These are phyloP conservation scores for Ogataea thermomethanolica DNA, from an alignment of 805 yeast genomes.

Conservation along the genomic window DNA sequence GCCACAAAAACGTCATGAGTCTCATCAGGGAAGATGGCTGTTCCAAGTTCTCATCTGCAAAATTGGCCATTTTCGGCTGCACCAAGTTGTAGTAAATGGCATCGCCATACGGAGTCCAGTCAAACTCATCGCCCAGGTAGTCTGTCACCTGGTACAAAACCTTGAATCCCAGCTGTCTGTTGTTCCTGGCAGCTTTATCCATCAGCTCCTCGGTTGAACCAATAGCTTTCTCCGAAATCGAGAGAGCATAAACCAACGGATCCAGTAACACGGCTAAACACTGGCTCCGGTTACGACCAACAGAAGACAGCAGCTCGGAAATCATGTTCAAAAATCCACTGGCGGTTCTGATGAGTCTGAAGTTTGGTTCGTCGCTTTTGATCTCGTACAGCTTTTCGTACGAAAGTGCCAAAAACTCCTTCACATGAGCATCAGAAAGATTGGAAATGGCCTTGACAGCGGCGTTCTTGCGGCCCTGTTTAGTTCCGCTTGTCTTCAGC, in stretches of 20 bases:
- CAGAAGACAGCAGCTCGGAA: conserved; percentile 49
- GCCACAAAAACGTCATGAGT: conserved; percentile 59
- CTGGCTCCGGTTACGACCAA: conserved; percentile 54
- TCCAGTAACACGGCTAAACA: conserved; percentile 49
- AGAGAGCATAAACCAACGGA: conserved; percentile 55
- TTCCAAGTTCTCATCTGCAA: conserved; percentile 75
- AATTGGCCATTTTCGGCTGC: conserved; percentile 60
- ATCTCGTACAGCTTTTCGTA: conserved; percentile 44
- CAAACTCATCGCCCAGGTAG: conserved; percentile 43
- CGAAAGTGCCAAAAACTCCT: conserved; percentile 60
- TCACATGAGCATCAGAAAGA: conserved; percentile 48
- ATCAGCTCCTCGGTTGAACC: conserved; percentile 22
- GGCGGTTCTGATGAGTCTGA: conserved; percentile 43
- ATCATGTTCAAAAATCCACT: conserved; percentile 65
- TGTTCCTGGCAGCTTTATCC: conserved; percentile 49
- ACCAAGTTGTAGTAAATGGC: conserved; percentile 53
- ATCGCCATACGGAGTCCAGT: conserved; percentile 55
- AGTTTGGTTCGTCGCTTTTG: conserved; percentile 26
- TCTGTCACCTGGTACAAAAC: conserved; percentile 56
- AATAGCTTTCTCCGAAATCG: conserved; percentile 47
- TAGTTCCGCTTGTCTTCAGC: conserved; percentile 61
- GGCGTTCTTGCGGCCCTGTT: conserved; percentile 68
- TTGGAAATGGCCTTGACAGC: conserved; percentile 62
- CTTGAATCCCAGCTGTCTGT: conserved; percentile 67
- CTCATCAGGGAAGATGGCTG: conserved; percentile 76